Evolutionary conservation across 345 rosid genomes (phyloP), one percentile per base, ranked within the genome.

Genomic region (Leavenworthia alabamica): DNA sequence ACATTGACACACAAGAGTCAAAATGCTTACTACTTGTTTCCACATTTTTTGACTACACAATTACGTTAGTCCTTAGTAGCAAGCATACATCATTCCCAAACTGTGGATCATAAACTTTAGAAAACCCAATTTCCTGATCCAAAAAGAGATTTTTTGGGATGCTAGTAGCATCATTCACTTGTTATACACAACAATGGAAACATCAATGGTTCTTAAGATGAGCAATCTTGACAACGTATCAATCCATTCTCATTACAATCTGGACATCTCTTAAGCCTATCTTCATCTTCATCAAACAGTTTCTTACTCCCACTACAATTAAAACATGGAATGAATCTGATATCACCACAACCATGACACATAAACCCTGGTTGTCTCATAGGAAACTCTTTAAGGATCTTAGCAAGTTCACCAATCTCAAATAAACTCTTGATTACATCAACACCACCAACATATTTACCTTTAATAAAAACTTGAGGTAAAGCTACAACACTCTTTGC

Each of bases 161-260:
- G 19, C 68, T 46, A 8, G 11, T 10, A 45, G 61, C 62, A 55
- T 14, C 56, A 54, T 54, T 62, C 68, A 70, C 54, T n/a, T n/a
- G n/a, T n/a, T n/a, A n/a, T 50, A 60, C 16, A 33, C 49, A 70
- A 35, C 42, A 53, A 61, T 26, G 14, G n/a, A 69, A 36, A 60
- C 7, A 51, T n/a, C 41, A 31, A n/a, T 47, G 40, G n/a, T 24
- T 6, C 53, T 88, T 73, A 91, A 7, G 77, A 81, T 55, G 83
- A 80, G 68, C 98, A 88, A 73, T 83, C 83, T 0, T 82, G 84
- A 77, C 98, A 91, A 4, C 90, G 89, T 57, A 79, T 76, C 82
- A 91, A 79, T 5, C 98, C 98, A 42, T 91, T 91, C 74, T 91
- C 98, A 17, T 91, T 91, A 66, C 98, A 91, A 19, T 78, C 87